A percentile compares a stretch with the other conserved stretches of the same genome.
Evolutionary conservation across 1,284 basidiomycete species (phyloP).

Genomic region (Salmacisia buchloeana): DNA sequence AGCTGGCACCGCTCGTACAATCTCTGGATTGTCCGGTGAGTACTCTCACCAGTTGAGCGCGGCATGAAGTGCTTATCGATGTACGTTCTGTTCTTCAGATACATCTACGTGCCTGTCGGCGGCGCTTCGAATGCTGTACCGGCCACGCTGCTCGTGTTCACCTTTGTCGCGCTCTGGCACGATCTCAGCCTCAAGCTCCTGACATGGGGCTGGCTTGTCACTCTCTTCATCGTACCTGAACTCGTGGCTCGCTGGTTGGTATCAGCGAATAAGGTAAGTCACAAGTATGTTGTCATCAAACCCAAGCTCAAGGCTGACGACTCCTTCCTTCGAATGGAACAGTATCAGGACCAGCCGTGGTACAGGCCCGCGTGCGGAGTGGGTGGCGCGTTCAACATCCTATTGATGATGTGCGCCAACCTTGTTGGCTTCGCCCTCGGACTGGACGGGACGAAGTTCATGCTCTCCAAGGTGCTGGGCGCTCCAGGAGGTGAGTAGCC

Average conservation of each 20-base stretch:
- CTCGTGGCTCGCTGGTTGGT: conserved; percentile 62
- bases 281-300: background rate
- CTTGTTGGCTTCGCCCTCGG: conserved; percentile 93
- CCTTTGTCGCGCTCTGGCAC: conserved; percentile 99
- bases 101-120: conserved; percentile 90
- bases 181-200: conserved; percentile 82
- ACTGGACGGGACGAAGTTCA: conserved; percentile 70
- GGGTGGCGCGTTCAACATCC: conserved; percentile 77
- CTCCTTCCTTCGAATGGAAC: background rate
- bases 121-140: conserved; percentile 63
- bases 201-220: conserved; percentile 95
- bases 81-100: conserved; percentile 49
- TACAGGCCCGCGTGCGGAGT: conserved; percentile 78
- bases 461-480: conserved; percentile 64
- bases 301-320: background rate
- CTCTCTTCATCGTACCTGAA: conserved; percentile 85
- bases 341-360: conserved; percentile 70
- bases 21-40: conserved; percentile 75
- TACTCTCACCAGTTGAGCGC: background rate
- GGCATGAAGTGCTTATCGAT: background rate
- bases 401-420: conserved; percentile 90
- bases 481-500: conserved; percentile 60
- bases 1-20: conserved; percentile 96
- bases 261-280: conserved; percentile 63
- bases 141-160: conserved; percentile 77